Evolutionary conservation across 768 basidiomycete genomes (phyloP).

Genomic region (Boletus reticulatus): DNA sequence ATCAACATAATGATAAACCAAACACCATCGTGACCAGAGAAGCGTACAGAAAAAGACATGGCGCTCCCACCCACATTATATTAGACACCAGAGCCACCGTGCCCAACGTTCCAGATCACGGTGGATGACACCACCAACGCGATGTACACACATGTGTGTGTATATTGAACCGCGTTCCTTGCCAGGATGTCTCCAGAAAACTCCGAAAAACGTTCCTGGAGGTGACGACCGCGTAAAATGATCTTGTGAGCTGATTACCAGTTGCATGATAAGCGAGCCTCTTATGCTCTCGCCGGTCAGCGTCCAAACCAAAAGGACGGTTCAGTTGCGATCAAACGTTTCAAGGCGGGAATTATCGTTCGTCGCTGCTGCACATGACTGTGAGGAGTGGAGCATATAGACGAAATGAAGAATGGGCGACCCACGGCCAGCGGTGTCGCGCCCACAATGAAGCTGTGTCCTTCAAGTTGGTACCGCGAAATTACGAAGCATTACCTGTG

Average conservation of each 20-base stretch:
- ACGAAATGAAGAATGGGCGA: neutral
- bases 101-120: neutral
- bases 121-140: neutral
- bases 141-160: neutral
- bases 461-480: neutral
- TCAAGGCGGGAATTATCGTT: slow-evolving; percentile 1
- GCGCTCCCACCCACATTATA: neutral
- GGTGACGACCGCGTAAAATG: neutral
- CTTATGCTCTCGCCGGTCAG: no score
- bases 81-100: neutral
- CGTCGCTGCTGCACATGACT: neutral
- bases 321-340: neutral
- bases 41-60: neutral
- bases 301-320: no score
- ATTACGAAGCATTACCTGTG: neutral
- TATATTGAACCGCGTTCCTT: neutral
- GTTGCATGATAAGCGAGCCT: neutral
- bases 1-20: neutral
- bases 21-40: neutral
- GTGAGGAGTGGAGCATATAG: neutral
- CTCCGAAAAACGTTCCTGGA: neutral
- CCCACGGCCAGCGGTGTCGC: neutral
- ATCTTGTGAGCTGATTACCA: neutral
- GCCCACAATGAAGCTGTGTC: slow-evolving; percentile 9
- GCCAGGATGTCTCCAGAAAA: neutral